Evolutionary conservation across 2,329 filamentous ascomycete genomes (phyloP), one percentile per base, ranked within the genome.

Genomic region (Talaromyces sp.): DNA sequence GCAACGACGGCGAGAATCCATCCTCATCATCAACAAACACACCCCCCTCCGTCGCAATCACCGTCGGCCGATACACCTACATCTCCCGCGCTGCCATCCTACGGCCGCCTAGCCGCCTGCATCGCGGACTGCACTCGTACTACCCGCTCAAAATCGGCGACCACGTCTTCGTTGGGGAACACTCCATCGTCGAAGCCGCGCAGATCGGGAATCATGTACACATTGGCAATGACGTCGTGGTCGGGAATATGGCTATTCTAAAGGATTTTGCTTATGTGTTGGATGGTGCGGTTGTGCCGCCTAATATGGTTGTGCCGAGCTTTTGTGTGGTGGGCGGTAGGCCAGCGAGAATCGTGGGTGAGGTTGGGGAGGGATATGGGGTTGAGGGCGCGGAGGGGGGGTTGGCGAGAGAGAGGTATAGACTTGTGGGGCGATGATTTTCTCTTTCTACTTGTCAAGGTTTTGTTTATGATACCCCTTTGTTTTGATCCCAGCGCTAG

Each of bases 181-280:
- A 83, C 39, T 88, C 88, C 43, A 86, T 94, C 45, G 85, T 99
- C 43, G 92, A 95, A 75, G 92, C 94, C 0, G 92, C 93, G 7
- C 86, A 87, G 41, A 87, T 99, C 62, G 91, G 91, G 1, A 92
- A 85, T 70, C 92, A 97, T 78, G 93, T 98, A 17, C 87, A 92
- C 74, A 91, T 99, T 67, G 93, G 93, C 25, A 84, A 85, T 63
- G 87, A 88, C 61, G 91, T 89, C 68, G 89, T 90, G 1, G 84
- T 99, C 59, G 91, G 92, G 64, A 90, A 93, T 70, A 93, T 97
- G 77, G 90, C 89, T 59, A 94, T 97, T 67, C 87, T 98, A 74
- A 97, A 97, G 78, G 95, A 98, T 76, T 96, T 92, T 57, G 92
- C 96, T 57, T 90, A 90, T 76, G 87, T 99, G 47, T 80, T 98